A percentile compares a stretch with the other conserved stretches of the same genome.
Conservation (phyloP, 2,329 filamentous ascomycete genomes). For the Stagonosporopsis rhizophila region DNA sequence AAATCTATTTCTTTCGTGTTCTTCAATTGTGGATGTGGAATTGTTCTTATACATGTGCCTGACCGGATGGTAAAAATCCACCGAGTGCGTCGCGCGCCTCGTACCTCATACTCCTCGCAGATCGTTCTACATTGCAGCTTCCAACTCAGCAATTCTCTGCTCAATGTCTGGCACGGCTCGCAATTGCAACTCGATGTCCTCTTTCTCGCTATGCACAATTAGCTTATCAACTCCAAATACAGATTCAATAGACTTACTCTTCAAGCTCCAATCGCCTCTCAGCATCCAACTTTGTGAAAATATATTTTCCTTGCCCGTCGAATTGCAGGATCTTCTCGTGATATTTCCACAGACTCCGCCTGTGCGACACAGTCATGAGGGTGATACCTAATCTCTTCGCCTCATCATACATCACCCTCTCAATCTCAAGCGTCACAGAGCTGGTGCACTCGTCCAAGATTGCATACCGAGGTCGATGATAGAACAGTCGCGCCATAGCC, state of each 20-base stretch:
- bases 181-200: constrained; percentile 86
- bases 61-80: neutral
- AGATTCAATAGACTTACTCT: constrained; percentile 63
- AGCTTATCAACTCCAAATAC: constrained; percentile 11
- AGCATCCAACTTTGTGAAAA: constrained; percentile 90
- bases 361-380: constrained; percentile 94
- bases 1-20: neutral
- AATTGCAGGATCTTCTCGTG: constrained; percentile 95
- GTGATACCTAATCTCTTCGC: constrained; percentile 92
- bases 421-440: constrained; percentile 91
- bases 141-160: constrained; percentile 82
- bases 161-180: constrained; percentile 88
- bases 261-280: constrained; percentile 84
- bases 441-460: constrained; percentile 98
- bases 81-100: neutral
- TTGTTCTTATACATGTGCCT: neutral
- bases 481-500: constrained; percentile 94
- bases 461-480: constrained; percentile 89
- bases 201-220: constrained; percentile 70
- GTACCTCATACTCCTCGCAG: neutral
- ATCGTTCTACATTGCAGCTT: constrained; percentile 21
- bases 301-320: constrained; percentile 88
- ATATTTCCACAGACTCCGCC: constrained; percentile 94
- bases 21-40: neutral
- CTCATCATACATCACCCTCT: constrained; percentile 96